Evolutionary conservation across 495 filamentous ascomycete genomes (phyloP).

Genomic region (Extremus antarcticus): DNA sequence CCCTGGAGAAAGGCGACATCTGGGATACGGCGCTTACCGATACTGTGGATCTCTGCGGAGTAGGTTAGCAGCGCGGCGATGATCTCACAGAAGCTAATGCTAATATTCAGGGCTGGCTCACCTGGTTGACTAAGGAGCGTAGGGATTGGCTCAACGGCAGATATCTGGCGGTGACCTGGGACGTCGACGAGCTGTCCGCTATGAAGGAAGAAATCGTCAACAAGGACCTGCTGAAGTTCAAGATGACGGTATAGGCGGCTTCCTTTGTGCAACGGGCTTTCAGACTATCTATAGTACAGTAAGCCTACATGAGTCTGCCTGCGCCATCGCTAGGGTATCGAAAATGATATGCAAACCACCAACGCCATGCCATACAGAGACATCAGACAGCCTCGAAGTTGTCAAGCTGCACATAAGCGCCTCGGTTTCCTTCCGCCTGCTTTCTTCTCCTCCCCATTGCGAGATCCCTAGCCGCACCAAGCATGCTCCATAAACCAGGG

Average conservation of each 20-base stretch:
- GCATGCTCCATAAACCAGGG: conserved; percentile 5
- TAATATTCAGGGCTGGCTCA: conserved; percentile 12
- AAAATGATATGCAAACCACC: background rate
- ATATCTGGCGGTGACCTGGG: conserved; percentile 8
- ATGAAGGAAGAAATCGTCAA: conserved; percentile 13
- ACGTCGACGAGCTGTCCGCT: conserved; percentile 9
- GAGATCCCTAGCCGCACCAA: conserved; percentile 31
- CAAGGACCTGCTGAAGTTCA: conserved; percentile 7
- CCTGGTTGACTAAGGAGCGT: conserved; percentile 11
- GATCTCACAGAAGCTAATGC: no score
- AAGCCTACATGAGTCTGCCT: background rate
- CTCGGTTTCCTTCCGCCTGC: conserved; percentile 21
- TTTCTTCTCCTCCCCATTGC: conserved; percentile 20
- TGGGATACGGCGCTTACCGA: conserved; percentile 16
- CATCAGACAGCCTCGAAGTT: conserved; percentile 17
- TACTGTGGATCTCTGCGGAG: conserved; percentile 19
- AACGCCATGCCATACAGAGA: background rate
- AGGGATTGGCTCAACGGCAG: conserved; percentile 14
- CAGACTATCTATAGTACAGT: background rate
- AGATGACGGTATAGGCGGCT: conserved; percentile 25
- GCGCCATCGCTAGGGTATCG: background rate
- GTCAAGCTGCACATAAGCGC: conserved; percentile 20
- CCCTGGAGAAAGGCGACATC: conserved; percentile 2
- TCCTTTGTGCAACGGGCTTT: no score
- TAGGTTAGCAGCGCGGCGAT: no score